Conservation (phyloP, 1,139 yeast species). For the Komagataea norvegica region DNA sequence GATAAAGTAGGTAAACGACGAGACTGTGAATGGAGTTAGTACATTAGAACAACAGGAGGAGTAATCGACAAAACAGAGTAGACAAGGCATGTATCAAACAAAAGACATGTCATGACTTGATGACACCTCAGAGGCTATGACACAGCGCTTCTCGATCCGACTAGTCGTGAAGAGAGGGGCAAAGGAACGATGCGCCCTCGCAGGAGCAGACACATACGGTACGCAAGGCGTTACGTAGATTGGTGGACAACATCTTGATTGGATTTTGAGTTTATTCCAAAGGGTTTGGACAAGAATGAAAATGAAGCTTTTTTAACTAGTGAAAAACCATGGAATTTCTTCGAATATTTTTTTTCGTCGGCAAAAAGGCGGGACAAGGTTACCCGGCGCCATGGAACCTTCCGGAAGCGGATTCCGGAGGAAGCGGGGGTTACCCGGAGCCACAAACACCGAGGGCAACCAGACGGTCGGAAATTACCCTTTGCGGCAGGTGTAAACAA, state of each 20-base stretch:
- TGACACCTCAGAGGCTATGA: too few relatives aligned
- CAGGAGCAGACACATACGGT: constrained; percentile 19
- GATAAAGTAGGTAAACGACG: constrained; percentile 43
- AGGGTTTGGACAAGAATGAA: constrained; percentile 1
- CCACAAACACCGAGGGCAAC: too few relatives aligned
- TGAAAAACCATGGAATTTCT: constrained; percentile 3
- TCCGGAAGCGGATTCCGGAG: constrained; percentile 11
- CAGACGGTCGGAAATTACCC: too few relatives aligned
- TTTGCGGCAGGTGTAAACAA: too few relatives aligned
- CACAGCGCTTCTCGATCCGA: too few relatives aligned
- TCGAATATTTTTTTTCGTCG: constrained; percentile 8
- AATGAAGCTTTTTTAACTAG: neutral
- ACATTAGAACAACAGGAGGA: too few relatives aligned
- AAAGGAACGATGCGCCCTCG: too few relatives aligned
- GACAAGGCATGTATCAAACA: too few relatives aligned
- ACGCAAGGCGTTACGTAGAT: constrained; percentile 25
- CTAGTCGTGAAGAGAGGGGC: too few relatives aligned
- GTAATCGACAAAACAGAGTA: too few relatives aligned
- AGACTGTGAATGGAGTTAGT: constrained; percentile 19
- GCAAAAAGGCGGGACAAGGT: constrained; percentile 1
- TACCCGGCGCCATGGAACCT: neutral
- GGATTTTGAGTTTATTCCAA: neutral
- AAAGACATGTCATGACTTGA: too few relatives aligned
- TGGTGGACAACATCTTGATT: constrained; percentile 24
- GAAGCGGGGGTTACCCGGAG: neutral